Percentiles rank a stretch among this genome's conserved stretches.
Conservation (phyloP, 2,329 filamentous ascomycete species). For the Colletotrichum sp. region DNA sequence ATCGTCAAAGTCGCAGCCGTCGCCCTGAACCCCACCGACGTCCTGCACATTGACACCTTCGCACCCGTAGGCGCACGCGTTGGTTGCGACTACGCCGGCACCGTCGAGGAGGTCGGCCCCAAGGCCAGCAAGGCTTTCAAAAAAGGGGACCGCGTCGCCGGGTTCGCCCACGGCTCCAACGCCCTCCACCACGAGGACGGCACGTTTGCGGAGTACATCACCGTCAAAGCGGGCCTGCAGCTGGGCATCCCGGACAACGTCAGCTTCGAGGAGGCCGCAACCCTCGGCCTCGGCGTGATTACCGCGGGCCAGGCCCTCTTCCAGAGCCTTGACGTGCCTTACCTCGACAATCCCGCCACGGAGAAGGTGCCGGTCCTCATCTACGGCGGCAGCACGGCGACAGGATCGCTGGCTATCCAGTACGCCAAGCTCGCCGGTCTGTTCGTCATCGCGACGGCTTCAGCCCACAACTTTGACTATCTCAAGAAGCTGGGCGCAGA, state of each 20-base stretch:
- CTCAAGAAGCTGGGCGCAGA: slow-evolving; percentile 49
- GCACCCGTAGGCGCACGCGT: slow-evolving; percentile 24
- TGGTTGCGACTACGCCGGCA: slow-evolving; percentile 54
- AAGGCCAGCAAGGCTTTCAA: slow-evolving; percentile 46
- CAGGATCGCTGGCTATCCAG: slow-evolving; percentile 57
- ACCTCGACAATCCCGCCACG: slow-evolving; percentile 40
- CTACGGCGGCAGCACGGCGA: slow-evolving; percentile 58
- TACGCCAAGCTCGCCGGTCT: slow-evolving; percentile 46
- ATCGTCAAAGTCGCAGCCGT: slow-evolving; percentile 33
- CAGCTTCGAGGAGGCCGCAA: slow-evolving; percentile 51
- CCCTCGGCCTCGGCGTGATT: slow-evolving; percentile 43
- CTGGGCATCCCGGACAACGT: slow-evolving; percentile 48
- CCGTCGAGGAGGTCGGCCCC: slow-evolving; percentile 49
- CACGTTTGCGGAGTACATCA: slow-evolving; percentile 43
- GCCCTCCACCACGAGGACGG: slow-evolving; percentile 37
- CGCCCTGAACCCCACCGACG: slow-evolving; percentile 37
- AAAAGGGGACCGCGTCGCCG: slow-evolving; percentile 53
- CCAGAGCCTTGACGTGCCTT: slow-evolving; percentile 46
- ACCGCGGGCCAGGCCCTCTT: slow-evolving; percentile 55
- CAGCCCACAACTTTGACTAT: slow-evolving; percentile 42
- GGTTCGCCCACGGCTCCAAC: slow-evolving; percentile 39
- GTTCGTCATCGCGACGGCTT: slow-evolving; percentile 43
- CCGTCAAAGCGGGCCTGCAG: slow-evolving; percentile 42
- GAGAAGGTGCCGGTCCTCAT: slow-evolving; percentile 32
- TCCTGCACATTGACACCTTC: slow-evolving; percentile 29